Evolutionary conservation across 331 rosid genomes (phyloP).

Genomic region (Malus hybrid): DNA sequence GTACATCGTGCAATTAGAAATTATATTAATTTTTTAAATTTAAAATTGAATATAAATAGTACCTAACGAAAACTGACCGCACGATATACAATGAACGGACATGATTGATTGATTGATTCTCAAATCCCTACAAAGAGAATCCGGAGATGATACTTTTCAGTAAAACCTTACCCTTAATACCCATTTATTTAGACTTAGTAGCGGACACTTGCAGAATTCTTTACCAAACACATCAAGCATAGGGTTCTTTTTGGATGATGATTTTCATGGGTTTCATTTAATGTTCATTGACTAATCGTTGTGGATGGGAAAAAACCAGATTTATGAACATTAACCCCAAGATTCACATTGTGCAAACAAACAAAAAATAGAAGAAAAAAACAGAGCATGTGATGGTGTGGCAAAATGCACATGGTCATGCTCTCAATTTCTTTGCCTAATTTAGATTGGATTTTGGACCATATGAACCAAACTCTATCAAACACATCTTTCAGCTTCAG

Average conservation of each 20-base stretch:
- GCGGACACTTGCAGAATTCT: no score
- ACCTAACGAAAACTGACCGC: no score
- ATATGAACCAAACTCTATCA: neutral
- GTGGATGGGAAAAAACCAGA: neutral
- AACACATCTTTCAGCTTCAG: neutral
- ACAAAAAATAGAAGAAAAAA: neutral
- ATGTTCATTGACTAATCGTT: neutral
- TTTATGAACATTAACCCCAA: slow-evolving; percentile 1
- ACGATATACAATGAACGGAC: no score
- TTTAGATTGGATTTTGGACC: slow-evolving; percentile 8
- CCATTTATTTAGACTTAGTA: no score
- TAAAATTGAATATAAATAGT: no score
- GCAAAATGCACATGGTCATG: slow-evolving; percentile 29
- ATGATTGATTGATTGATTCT: no score
- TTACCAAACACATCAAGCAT: neutral
- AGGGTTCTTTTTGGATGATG: neutral
- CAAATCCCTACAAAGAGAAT: no score
- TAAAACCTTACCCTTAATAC: no score
- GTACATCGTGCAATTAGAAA: no score
- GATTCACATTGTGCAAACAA: neutral
- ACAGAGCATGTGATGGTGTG: slow-evolving; percentile 18
- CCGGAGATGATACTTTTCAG: no score
- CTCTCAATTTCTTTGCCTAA: slow-evolving; percentile 9
- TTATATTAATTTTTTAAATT: no score
- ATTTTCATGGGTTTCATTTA: neutral